Conservation (phyloP, 129 eudicot species). For the Saussurea involucrata region DNA sequence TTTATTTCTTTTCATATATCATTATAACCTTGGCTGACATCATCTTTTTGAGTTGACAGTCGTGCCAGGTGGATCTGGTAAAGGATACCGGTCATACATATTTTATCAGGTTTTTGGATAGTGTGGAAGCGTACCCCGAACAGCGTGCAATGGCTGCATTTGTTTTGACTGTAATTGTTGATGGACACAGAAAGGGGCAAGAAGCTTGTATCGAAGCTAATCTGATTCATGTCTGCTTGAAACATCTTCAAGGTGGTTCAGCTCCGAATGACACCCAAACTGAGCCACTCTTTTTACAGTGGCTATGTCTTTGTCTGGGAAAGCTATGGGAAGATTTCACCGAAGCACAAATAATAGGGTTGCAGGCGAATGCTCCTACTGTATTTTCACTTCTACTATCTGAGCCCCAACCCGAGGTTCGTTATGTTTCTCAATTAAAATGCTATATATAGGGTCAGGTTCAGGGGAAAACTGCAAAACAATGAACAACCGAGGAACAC, state of each 20-base stretch:
- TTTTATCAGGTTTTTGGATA: slow-evolving; percentile 85
- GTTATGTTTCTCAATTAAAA: neutral
- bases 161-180: slow-evolving; percentile 95
- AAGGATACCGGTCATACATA: slow-evolving; percentile 95
- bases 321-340: slow-evolving; percentile 95
- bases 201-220: slow-evolving; percentile 92
- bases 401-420: slow-evolving; percentile 96
- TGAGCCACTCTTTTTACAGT: slow-evolving; percentile 85
- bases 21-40: slow-evolving; percentile 4
- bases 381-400: slow-evolving; percentile 67
- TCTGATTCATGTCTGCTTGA: slow-evolving; percentile 72
- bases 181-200: slow-evolving; percentile 92
- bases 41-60: slow-evolving; percentile 40
- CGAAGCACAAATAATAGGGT: slow-evolving; percentile 83
- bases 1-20: slow-evolving; percentile 2
- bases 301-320: slow-evolving; percentile 96
- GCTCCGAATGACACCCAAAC: slow-evolving; percentile 68
- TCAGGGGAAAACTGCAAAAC: too few relatives aligned
- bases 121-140: slow-evolving; percentile 92
- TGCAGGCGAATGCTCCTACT: slow-evolving; percentile 79
- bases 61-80: slow-evolving; percentile 96
- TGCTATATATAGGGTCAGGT: too few relatives aligned
- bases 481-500: too few relatives aligned
- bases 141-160: slow-evolving; percentile 99
- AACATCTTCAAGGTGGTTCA: slow-evolving; percentile 72